Evolutionary conservation across 1,284 basidiomycete species (phyloP).

Genomic region (Inonotus obliquus): DNA sequence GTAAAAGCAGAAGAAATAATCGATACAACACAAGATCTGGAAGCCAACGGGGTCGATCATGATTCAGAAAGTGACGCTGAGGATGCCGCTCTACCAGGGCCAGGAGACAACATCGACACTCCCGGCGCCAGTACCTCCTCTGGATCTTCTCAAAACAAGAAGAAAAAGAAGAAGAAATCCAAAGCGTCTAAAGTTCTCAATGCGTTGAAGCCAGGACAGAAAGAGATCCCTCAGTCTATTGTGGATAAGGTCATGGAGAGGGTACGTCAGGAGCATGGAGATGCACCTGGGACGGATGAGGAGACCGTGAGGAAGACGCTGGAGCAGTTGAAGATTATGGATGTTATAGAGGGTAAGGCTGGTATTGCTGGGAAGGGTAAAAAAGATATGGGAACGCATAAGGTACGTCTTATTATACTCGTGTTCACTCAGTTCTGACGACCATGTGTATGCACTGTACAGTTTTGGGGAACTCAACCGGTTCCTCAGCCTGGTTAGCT

Average conservation of each 20-base stretch:
- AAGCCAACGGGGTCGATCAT: conserved; percentile 29
- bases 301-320: conserved; percentile 58
- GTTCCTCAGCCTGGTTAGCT: conserved; percentile 76
- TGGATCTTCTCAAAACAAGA: conserved; percentile 43
- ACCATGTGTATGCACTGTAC: conserved; percentile 12
- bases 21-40: conserved; percentile 28
- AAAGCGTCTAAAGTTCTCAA: conserved; percentile 54
- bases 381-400: conserved; percentile 82
- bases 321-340: conserved; percentile 68
- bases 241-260: conserved; percentile 56
- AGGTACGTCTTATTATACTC: conserved; percentile 38
- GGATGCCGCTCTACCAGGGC: conserved; percentile 30
- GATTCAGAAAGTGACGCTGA: conserved; percentile 22
- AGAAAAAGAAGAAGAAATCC: conserved; percentile 73
- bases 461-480: conserved; percentile 97
- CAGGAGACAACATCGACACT: conserved; percentile 27
- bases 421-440: conserved; percentile 10
- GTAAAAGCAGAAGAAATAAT: conserved; percentile 39
- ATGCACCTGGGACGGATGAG: conserved; percentile 45
- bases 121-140: conserved; percentile 29
- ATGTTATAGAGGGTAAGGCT: conserved; percentile 66
- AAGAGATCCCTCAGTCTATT: conserved; percentile 52
- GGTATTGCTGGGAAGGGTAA: conserved; percentile 65
- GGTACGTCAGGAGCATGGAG: conserved; percentile 55
- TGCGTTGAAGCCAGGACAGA: conserved; percentile 42